Evolutionary conservation across 1,139 yeast species (phyloP), one percentile per base, ranked within the genome.

Genomic region (Kurtzmaniella quercitrusa): DNA sequence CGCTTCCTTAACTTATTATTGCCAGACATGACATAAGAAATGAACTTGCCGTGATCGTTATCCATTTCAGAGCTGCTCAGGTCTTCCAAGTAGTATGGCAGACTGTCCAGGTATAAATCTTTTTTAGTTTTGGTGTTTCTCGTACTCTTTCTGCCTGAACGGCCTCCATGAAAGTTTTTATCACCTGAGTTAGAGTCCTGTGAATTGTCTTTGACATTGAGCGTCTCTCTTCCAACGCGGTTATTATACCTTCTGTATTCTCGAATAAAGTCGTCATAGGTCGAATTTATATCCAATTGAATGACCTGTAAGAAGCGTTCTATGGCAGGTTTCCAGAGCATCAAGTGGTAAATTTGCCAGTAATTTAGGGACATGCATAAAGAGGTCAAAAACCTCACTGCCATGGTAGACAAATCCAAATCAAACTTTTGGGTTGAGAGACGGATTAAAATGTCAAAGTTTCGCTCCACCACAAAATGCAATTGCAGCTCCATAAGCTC

Each of bases 281-380:
- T 70, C 18, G 68, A 75, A 45, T 65, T 58, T 21, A 72, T 50
- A 49, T 72, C 73, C 47, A 68, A 68, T 21, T 67, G 62, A 23
- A 72, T 70, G 14, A 72, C 53, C 5, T 54, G 51, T 35, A 72
- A 53, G 43, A 72, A 72, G 46, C 68, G 74, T 49, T 67, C 71
- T 15, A 72, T 65, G 8, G 72, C 65, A 1, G 78, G 77, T 45
- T 70, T 70, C 74, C 74, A 69, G 15, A 56, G 56, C 20, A 72
- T 59, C 30, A 72, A 55, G 44, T 70, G 71, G 50, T 70, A 71
- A 18, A 71, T 49, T 47, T 72, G 77, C 78, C 78, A 72, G 52
- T 72, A 72, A 48, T 70, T 72, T 40, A 71, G 53, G 38, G 54
- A 53, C 74, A 70, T 68, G 18, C 71, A 52, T 2, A 71, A 57